A percentile compares a stretch with the other conserved stretches of the same genome.
Evolutionary conservation across 805 yeast genomes (phyloP).

Genomic region (Myxozyma lipomycoides): DNA sequence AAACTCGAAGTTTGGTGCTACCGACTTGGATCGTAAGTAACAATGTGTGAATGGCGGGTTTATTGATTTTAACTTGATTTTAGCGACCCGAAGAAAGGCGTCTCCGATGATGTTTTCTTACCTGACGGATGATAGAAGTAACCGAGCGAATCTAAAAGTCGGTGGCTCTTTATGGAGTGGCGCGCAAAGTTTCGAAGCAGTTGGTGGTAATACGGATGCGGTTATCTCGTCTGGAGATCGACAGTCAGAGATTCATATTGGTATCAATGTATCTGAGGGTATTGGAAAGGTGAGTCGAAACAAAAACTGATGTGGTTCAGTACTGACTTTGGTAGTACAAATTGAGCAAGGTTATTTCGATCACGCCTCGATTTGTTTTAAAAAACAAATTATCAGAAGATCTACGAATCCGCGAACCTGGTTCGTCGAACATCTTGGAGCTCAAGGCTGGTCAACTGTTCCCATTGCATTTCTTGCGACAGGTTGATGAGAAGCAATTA

Average conservation of each 20-base stretch:
- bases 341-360: conserved; percentile 67
- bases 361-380: conserved; percentile 79
- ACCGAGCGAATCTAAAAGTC: conserved; percentile 62
- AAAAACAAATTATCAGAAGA: conserved; percentile 56
- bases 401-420: conserved; percentile 62
- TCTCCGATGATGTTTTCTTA: conserved; percentile 84
- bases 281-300: conserved; percentile 55
- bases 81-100: conserved; percentile 29
- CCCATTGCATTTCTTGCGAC: conserved; percentile 52
- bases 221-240: conserved; percentile 38
- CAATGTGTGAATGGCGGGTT: background rate
- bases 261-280: conserved; percentile 74
- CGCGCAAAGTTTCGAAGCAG: conserved; percentile 79
- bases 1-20: conserved; percentile 9
- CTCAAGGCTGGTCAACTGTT: conserved; percentile 30
- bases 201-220: conserved; percentile 72
- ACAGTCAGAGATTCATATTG: conserved; percentile 62
- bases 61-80: conserved; percentile 24
- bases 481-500: conserved; percentile 54
- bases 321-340: conserved; percentile 42
- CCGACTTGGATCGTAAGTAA: conserved; percentile 10
- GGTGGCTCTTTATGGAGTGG: conserved; percentile 69
- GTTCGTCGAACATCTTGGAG: conserved; percentile 47
- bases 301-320: background rate
- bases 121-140: conserved; percentile 54